Evolutionary conservation across 129 eudicot species (phyloP).

Genomic region (Glebionis coronaria): DNA sequence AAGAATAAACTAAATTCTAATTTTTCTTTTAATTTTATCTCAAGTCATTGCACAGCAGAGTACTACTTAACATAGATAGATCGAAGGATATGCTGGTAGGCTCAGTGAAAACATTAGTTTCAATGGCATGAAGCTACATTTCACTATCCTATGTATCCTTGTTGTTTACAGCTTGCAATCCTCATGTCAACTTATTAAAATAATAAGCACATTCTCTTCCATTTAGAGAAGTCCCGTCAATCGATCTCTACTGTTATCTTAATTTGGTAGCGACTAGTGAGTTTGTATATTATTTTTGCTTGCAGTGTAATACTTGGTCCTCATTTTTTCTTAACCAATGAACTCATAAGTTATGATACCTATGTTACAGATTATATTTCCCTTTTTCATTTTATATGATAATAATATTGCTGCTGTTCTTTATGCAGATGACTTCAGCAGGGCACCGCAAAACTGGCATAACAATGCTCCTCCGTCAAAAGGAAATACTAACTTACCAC

Average conservation of each 20-base stretch:
- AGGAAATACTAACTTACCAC: conserved; percentile 21
- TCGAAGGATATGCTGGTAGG: neutral
- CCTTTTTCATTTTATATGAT: neutral
- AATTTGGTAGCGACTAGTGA: too few species aligned
- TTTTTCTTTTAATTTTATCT: neutral
- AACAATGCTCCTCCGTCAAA: conserved; percentile 35
- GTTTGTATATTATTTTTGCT: too few species aligned
- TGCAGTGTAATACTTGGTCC: neutral
- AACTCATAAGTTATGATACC: neutral
- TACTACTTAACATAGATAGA: neutral
- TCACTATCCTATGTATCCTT: neutral
- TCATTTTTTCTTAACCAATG: neutral
- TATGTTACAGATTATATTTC: neutral
- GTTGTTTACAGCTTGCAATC: conserved; percentile 9
- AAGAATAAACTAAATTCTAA: neutral
- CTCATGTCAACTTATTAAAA: neutral
- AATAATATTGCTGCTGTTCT: conserved; percentile 8
- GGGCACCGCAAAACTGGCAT: conserved; percentile 41
- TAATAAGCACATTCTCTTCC: conserved; percentile 3
- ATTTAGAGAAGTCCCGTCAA: conserved; percentile 9
- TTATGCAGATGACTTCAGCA: conserved; percentile 39
- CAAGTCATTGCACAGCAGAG: conserved; percentile 10
- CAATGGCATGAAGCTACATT: neutral
- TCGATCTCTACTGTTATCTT: neutral
- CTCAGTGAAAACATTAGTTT: neutral